A percentile compares a stretch with the other conserved stretches of the same genome.
Conservation (phyloP, 495 filamentous ascomycete genomes). For the Penicillium manginii region DNA sequence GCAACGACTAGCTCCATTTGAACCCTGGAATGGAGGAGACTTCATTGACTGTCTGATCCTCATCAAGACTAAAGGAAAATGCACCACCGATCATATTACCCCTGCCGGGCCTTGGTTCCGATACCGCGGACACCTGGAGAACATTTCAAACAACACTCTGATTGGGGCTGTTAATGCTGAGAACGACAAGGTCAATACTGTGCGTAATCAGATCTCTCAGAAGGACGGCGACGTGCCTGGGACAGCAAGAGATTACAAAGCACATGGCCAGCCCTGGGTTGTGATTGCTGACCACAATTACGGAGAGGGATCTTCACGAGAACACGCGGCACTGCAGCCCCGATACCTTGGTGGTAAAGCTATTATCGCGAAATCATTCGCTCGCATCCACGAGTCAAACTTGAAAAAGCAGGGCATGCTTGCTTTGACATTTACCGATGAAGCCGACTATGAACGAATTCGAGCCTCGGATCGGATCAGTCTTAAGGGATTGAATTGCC, state of each 20-base stretch:
- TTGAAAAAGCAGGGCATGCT: constrained; percentile 98
- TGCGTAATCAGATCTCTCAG: neutral
- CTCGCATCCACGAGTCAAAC: constrained; percentile 97
- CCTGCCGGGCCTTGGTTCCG: neutral
- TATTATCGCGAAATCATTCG: constrained; percentile 86
- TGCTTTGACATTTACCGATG: constrained; percentile 82
- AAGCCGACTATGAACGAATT: constrained; percentile 25
- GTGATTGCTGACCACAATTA: constrained; percentile 97
- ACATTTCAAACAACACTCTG: neutral
- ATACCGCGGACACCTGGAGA: neutral
- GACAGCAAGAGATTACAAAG: constrained; percentile 89
- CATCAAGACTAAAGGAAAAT: neutral
- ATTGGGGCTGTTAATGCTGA: neutral
- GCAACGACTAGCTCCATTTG: neutral
- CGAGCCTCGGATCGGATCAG: neutral
- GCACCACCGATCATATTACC: neutral
- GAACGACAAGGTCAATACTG: neutral
- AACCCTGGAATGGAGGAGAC: neutral
- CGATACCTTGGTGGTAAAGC: constrained; percentile 88
- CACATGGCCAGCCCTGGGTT: constrained; percentile 84
- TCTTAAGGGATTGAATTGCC: neutral
- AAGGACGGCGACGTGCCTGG: constrained; percentile 60
- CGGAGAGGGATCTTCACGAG: constrained; percentile 89
- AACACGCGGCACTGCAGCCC: constrained; percentile 90
- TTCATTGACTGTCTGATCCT: neutral